These are phyloP conservation scores for Hypoxylon crocopeplum DNA, from an alignment of 495 filamentous ascomycete species.

Conservation along the genomic window DNA sequence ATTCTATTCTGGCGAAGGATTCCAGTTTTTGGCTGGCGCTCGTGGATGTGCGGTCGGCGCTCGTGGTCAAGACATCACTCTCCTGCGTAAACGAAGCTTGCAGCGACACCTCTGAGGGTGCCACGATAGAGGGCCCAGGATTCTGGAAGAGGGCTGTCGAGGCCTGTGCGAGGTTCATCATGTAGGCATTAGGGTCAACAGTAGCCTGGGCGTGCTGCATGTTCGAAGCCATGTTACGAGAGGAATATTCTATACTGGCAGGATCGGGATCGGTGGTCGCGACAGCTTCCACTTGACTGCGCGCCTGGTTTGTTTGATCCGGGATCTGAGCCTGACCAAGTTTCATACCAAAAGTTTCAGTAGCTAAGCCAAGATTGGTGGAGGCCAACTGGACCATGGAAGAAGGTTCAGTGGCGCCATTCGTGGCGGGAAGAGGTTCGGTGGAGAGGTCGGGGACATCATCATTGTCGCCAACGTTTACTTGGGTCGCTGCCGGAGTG, in stretches of 20 bases:
- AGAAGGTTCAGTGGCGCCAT: conserved; percentile 25
- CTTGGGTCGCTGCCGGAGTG: conserved; percentile 40
- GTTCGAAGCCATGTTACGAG: conserved; percentile 25
- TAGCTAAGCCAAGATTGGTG: conserved; percentile 12
- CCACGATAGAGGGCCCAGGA: conserved; percentile 32
- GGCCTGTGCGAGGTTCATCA: conserved; percentile 38
- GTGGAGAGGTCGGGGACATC: conserved; percentile 31
- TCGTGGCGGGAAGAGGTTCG: conserved; percentile 29
- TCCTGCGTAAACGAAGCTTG: conserved; percentile 41
- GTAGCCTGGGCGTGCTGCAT: conserved; percentile 35
- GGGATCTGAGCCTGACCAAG: conserved; percentile 18
- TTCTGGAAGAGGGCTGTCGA: conserved; percentile 29
- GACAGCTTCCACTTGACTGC: conserved; percentile 38
- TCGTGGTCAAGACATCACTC: conserved; percentile 32
- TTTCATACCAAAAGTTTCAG: conserved; percentile 30
- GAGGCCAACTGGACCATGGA: conserved; percentile 25
- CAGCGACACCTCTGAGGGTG: conserved; percentile 44
- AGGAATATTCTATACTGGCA: conserved; percentile 28
- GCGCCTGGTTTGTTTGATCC: conserved; percentile 14
- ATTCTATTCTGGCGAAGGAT: conserved; percentile 59
- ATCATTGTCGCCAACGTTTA: conserved; percentile 38
- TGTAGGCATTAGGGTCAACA: conserved; percentile 38
- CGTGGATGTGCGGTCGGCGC: conserved; percentile 29
- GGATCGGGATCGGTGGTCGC: conserved; percentile 43
- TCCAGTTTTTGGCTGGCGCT: conserved; percentile 48